Percentiles rank a stretch among this genome's conserved stretches.
Conservation (phyloP, 1,139 yeast species). For the Pichia sp. region DNA sequence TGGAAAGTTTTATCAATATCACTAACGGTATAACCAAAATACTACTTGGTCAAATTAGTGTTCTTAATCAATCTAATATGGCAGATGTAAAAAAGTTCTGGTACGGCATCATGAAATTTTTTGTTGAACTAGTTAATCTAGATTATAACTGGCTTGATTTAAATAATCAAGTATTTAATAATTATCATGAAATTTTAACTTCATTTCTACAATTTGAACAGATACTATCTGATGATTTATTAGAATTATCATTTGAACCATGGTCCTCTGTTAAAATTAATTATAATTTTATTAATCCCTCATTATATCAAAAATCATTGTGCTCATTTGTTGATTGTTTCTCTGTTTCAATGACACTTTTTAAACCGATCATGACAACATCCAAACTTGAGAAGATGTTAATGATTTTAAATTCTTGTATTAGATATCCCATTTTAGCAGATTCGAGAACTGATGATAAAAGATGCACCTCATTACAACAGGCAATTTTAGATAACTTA, state of each 20-base stretch:
- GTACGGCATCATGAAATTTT: slow-evolving; percentile 46
- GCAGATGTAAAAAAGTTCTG: slow-evolving; percentile 34
- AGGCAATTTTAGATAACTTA: slow-evolving; percentile 42
- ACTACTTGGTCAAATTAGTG: slow-evolving; percentile 31
- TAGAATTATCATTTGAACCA: slow-evolving; percentile 46
- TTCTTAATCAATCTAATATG: neutral
- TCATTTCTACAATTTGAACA: slow-evolving; percentile 23
- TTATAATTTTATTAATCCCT: slow-evolving; percentile 46
- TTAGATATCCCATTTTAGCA: slow-evolving; percentile 62
- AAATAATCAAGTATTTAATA: slow-evolving; percentile 45
- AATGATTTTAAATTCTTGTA: slow-evolving; percentile 48
- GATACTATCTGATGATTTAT: slow-evolving; percentile 32
- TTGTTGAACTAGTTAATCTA: slow-evolving; percentile 33
- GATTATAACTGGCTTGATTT: slow-evolving; percentile 40
- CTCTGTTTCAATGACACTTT: slow-evolving; percentile 37
- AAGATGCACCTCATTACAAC: slow-evolving; percentile 51
- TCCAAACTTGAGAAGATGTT: slow-evolving; percentile 40
- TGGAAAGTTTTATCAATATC: slow-evolving; percentile 51
- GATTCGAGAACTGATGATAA: slow-evolving; percentile 38
- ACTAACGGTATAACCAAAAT: slow-evolving; percentile 54
- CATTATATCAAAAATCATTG: slow-evolving; percentile 49
- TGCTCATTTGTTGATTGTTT: slow-evolving; percentile 47
- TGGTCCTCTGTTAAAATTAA: slow-evolving; percentile 60
- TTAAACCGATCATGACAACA: slow-evolving; percentile 29
- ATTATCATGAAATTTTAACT: slow-evolving; percentile 42